phyloP scores from a whole-genome alignment of 1,284 basidiomycete species.

The Caloboletus inedulis region DNA sequence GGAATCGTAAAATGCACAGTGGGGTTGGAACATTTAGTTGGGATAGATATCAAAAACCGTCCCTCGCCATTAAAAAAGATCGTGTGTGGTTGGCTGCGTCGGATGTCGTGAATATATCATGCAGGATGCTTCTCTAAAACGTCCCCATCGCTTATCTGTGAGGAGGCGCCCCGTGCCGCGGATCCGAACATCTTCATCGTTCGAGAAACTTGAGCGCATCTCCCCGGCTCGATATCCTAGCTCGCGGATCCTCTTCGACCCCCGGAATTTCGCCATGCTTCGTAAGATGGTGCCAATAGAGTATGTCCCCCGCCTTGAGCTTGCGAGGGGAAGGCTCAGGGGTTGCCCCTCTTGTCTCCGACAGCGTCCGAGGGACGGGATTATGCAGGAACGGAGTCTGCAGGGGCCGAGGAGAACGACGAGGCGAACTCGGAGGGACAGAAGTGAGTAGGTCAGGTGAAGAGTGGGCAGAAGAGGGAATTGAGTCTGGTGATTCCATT shows the following conservation, averaged over 20 bases:
- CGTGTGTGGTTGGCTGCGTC: conserved; percentile 17
- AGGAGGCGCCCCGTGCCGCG: conserved; percentile 8
- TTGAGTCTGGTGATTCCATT: conserved; percentile 21
- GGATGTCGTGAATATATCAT: conserved; percentile 32
- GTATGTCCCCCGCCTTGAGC: conserved; percentile 60
- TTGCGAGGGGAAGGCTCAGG: conserved; percentile 32
- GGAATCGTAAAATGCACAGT: conserved; percentile 31
- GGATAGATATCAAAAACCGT: conserved; percentile 31
- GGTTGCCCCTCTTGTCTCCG: conserved; percentile 10
- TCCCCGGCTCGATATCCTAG: conserved; percentile 33
- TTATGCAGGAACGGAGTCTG: conserved; percentile 18
- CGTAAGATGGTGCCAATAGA: conserved; percentile 79
- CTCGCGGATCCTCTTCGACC: conserved; percentile 56
- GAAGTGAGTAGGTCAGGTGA: conserved; percentile 24
- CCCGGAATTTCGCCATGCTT: conserved; percentile 72
- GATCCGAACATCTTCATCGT: conserved; percentile 26
- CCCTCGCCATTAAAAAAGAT: conserved; percentile 18
- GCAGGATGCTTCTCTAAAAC: conserved; percentile 13
- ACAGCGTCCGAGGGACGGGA: conserved; percentile 21
- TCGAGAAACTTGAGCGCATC: conserved; percentile 20
- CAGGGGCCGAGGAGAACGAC: conserved; percentile 15
- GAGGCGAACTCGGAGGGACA: conserved; percentile 15
- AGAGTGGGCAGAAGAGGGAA: conserved; percentile 26
- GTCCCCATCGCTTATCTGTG: conserved; percentile 14
- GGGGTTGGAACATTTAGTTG: conserved; percentile 26